Conservation (phyloP, 2,329 filamentous ascomycete species). For the Emericellopsis cladophorae region DNA sequence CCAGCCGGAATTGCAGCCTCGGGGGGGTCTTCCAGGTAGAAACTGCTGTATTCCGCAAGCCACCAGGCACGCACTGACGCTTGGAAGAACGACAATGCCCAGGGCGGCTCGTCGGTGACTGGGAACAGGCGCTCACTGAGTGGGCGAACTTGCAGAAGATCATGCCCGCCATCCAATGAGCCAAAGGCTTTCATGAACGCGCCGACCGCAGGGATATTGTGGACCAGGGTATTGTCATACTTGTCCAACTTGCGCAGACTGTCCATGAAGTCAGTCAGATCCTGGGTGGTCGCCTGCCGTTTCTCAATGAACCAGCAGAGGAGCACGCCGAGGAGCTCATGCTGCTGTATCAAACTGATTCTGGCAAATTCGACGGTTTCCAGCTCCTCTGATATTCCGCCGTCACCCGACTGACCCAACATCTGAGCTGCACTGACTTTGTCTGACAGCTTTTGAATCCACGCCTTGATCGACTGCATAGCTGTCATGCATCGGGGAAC, state of each 20-base stretch:
- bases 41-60: conserved; percentile 86
- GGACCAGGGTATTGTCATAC: conserved; percentile 63
- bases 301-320: conserved; percentile 67
- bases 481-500: conserved; percentile 45
- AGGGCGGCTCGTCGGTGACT: conserved; percentile 53
- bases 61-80: conserved; percentile 74
- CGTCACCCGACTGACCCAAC: conserved; percentile 50
- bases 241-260: conserved; percentile 58
- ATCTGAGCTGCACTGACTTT: conserved; percentile 64
- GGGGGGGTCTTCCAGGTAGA: conserved; percentile 65
- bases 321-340: conserved; percentile 77
- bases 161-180: conserved; percentile 58
- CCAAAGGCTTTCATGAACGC: conserved; percentile 68
- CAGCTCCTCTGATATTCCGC: conserved; percentile 44
- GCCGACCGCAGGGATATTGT: conserved; percentile 71
- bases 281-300: conserved; percentile 53
- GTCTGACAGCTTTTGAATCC: conserved; percentile 65
- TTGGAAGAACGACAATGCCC: conserved; percentile 64
- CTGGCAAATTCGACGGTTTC: conserved; percentile 75
- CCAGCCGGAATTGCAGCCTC: conserved; percentile 41
- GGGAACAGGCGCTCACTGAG: conserved; percentile 58
- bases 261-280: conserved; percentile 62
- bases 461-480: conserved; percentile 65
- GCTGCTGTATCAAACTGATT: conserved; percentile 71
- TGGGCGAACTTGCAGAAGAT: conserved; percentile 55